phyloP scores from a whole-genome alignment of 2,329 filamentous ascomycete genomes.

The Penicillium polonicum region DNA sequence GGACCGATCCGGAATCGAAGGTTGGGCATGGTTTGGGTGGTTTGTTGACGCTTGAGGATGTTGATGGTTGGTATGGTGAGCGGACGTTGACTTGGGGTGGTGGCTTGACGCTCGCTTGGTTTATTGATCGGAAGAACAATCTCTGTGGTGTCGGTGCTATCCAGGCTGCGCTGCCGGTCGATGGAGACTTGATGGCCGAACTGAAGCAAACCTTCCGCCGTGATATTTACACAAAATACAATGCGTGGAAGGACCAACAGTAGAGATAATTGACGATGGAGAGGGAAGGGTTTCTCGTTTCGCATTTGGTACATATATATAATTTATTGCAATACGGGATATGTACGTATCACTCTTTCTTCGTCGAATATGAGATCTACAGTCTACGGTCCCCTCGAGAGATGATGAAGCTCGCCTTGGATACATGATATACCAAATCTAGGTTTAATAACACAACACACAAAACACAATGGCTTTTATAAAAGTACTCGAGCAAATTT shows the following conservation, averaged over 20 bases:
- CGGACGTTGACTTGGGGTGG: slow-evolving; percentile 50
- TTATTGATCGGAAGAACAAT: slow-evolving; percentile 50
- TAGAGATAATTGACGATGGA: not conserved
- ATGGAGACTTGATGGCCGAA: slow-evolving; percentile 21
- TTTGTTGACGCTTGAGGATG: slow-evolving; percentile 42
- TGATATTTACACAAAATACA: slow-evolving; percentile 45
- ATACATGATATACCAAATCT: not conserved
- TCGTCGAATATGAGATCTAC: not conserved
- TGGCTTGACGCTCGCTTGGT: slow-evolving; percentile 49
- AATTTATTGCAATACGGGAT: not conserved
- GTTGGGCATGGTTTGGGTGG: slow-evolving; percentile 46
- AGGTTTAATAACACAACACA: not conserved
- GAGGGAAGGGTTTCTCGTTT: no score
- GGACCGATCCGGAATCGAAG: slow-evolving; percentile 33
- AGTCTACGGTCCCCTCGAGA: not conserved
- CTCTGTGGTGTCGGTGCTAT: slow-evolving; percentile 46
- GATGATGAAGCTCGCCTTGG: not conserved
- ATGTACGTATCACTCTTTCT: not conserved
- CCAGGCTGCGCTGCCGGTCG: slow-evolving; percentile 41
- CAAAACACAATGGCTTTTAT: not conserved
- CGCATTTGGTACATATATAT: not conserved
- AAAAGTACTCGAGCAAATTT: not conserved
- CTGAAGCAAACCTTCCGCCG: slow-evolving; percentile 47
- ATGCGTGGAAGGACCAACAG: slow-evolving; percentile 28
- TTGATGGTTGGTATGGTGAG: slow-evolving; percentile 47